A percentile compares a stretch with the other conserved stretches of the same genome.
These are phyloP conservation scores for Daldinia concentrica DNA, from an alignment of 495 filamentous ascomycete genomes.

Conservation along the genomic window DNA sequence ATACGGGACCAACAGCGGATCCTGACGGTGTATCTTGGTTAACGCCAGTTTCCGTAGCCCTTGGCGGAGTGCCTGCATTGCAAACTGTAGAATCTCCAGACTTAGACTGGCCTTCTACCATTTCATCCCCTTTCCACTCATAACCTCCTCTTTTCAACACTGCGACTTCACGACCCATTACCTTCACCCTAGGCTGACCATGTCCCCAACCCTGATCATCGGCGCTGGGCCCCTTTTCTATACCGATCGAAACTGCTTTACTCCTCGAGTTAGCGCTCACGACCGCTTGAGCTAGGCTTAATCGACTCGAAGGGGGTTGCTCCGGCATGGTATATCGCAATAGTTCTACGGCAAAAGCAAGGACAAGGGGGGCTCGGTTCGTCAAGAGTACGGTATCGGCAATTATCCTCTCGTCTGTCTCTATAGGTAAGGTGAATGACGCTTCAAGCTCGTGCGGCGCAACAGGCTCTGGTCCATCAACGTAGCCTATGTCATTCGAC, in stretches of 20 bases:
- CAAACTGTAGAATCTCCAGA: slow-evolving; percentile 40
- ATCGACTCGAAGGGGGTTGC: slow-evolving; percentile 80
- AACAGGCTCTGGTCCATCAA: slow-evolving; percentile 50
- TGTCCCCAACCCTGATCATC: slow-evolving; percentile 78
- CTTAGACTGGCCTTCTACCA: slow-evolving; percentile 36
- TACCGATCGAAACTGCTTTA: slow-evolving; percentile 77
- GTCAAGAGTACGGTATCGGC: slow-evolving; percentile 67
- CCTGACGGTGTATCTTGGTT: slow-evolving; percentile 20
- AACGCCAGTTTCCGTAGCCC: slow-evolving; percentile 16
- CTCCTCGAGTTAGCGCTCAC: slow-evolving; percentile 79
- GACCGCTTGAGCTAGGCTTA: slow-evolving; percentile 81
- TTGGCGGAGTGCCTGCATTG: slow-evolving; percentile 19
- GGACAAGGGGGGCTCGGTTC: slow-evolving; percentile 81
- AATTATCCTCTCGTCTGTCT: slow-evolving; percentile 67
- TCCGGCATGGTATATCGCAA: slow-evolving; percentile 82
- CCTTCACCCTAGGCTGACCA: slow-evolving; percentile 73
- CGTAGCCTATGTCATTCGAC: slow-evolving; percentile 41
- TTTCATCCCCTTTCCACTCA: slow-evolving; percentile 64
- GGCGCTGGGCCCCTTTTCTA: slow-evolving; percentile 71
- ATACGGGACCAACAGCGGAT: slow-evolving; percentile 29
- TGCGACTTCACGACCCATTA: slow-evolving; percentile 76
- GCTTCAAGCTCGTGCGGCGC: slow-evolving; percentile 72
- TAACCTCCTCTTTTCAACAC: slow-evolving; percentile 83
- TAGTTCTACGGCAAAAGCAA: slow-evolving; percentile 80
- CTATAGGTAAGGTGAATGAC: slow-evolving; percentile 69